Base-by-base conservation (phyloP, 208 protist genomes). In the Tritrichomonas foetus region DNA sequence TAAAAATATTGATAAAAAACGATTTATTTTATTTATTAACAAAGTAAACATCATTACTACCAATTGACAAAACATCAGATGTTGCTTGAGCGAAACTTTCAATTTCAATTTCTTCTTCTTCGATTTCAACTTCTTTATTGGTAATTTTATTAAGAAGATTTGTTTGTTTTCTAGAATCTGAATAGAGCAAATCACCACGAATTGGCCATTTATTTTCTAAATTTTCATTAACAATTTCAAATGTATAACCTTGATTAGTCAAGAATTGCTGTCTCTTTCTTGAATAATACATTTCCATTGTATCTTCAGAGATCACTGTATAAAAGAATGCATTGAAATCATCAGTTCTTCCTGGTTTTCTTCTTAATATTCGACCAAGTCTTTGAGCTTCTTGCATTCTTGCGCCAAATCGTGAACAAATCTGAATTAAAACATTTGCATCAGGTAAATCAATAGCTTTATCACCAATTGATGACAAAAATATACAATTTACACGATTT, bases 271-370 rank as follows among this genome's bases (percentile, higher is more conserved):
- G 98, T 92, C 99, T 97, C 94, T 99, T 98, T 30, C 97, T 96
- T 30, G 97, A 97, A 95, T 98, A 99, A 75, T 95, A 96, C 96
- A 99, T 97, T 95, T 99, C 99, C 57, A 97, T 82, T 27, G 98
- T 99, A 95, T 99, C 98, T 22, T 96, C 97, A 44, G 97, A 98
- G 41, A 97, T 94, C 39, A 97, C 69, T 16, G 98, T 98, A 96
- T 99, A 99, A 96, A 99, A 99, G 95, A 98, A 99, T 0, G 99
- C 99, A 93, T 99, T 98, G 66, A 97, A 98, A 14, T 41, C 53
- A 96, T 36, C 95, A 95, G 84, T 96, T 33, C 93, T 94, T 89
- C 78, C 78, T 39, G 16, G 30, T 92, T 97, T 97, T 64, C 95
- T 93, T 20, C 97, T 93, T 2, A 97, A 94, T 69, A 96, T 94